phyloP scores from a whole-genome alignment of 2,329 filamentous ascomycete species.

The Fusarium mundagurra region DNA sequence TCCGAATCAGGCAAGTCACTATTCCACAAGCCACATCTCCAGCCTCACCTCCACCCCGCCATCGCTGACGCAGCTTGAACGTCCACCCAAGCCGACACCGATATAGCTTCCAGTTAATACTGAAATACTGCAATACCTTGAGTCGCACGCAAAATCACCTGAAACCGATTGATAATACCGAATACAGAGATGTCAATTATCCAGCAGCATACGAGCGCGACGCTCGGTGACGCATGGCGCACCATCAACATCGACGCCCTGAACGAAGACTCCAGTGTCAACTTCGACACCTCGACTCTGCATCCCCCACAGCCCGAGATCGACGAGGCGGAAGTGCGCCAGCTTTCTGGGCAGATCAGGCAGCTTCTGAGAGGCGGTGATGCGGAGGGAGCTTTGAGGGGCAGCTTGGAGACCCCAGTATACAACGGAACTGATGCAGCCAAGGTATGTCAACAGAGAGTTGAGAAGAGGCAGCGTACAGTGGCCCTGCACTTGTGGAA shows the following conservation, averaged over 20 bases:
- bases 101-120: constrained; percentile 21
- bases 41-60: constrained; percentile 46
- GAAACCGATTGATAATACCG: not conserved
- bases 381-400: constrained; percentile 83
- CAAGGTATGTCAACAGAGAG: constrained; percentile 57
- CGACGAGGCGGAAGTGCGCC: constrained; percentile 80
- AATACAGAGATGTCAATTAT: constrained; percentile 68
- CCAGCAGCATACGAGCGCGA: constrained; percentile 69
- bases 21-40: constrained; percentile 30
- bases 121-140: not conserved
- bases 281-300: constrained; percentile 90
- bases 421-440: constrained; percentile 69
- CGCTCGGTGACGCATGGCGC: constrained; percentile 75
- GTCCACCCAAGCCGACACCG: constrained; percentile 28
- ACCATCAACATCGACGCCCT: constrained; percentile 95
- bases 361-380: constrained; percentile 90
- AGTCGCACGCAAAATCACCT: not conserved
- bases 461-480: not conserved
- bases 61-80: constrained; percentile 47
- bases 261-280: constrained; percentile 87
- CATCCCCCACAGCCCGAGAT: constrained; percentile 80
- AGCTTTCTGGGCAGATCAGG: constrained; percentile 81
- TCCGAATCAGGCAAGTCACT: not conserved
- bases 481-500: not conserved
- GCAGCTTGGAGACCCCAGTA: constrained; percentile 86